A percentile compares a stretch with the other conserved stretches of the same genome.
phyloP scores from a whole-genome alignment of 345 rosid genomes.

The Cardamine chenopodiifolia region DNA sequence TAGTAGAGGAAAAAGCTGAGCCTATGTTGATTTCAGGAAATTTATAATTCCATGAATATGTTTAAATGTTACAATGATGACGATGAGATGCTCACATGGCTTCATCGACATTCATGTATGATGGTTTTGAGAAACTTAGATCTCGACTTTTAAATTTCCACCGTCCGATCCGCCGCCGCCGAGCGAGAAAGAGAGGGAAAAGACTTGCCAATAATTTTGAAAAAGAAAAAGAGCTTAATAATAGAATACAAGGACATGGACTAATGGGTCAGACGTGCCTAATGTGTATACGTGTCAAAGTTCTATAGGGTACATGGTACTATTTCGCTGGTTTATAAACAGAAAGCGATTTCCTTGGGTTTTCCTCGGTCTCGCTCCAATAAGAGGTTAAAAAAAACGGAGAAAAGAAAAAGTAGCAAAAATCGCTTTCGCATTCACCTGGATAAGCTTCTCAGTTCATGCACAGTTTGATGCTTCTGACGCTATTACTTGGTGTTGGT shows the following conservation, averaged over 20 bases:
- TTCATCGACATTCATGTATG: neutral
- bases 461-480: conserved; percentile 3
- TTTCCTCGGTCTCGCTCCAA: conserved; percentile 24
- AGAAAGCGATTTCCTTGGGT: neutral
- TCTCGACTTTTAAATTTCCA: conserved; percentile 22
- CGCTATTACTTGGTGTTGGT: conserved; percentile 6
- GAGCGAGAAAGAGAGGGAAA: conserved; percentile 16
- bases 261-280: conserved; percentile 5
- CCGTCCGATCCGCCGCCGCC: conserved; percentile 35
- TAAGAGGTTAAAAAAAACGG: neutral
- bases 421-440: conserved; percentile 31
- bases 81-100: neutral
- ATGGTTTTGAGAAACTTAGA: neutral
- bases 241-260: neutral
- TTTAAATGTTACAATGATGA: neutral
- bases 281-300: conserved; percentile 9
- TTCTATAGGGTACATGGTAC: neutral
- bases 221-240: neutral
- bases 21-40: conserved; percentile 9
- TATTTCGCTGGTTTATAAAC: conserved; percentile 11
- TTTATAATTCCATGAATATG: neutral
- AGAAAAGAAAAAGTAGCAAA: neutral
- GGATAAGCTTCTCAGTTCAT: conserved; percentile 30
- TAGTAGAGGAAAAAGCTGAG: conserved; percentile 10
- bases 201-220: neutral